These are phyloP conservation scores for Geotrichum restrictum DNA, from an alignment of 1,139 yeast genomes.

Conservation along the genomic window DNA sequence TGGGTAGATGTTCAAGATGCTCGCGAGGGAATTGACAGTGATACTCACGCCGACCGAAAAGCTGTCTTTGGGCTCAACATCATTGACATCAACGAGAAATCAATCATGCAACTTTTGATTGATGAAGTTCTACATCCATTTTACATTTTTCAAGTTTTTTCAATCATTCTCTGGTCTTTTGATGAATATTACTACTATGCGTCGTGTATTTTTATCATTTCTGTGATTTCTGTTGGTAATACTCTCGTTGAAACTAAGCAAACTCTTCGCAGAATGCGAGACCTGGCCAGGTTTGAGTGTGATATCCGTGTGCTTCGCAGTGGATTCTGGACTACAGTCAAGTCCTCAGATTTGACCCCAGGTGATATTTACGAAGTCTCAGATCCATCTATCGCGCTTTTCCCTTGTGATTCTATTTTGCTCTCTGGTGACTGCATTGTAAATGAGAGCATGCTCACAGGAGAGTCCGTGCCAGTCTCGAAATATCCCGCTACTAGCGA, in stretches of 20 bases:
- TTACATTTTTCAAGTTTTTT: slow-evolving; percentile 87
- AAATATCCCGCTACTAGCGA: slow-evolving; percentile 66
- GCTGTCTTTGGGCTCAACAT: slow-evolving; percentile 74
- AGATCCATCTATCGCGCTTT: slow-evolving; percentile 66
- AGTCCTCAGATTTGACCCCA: slow-evolving; percentile 82
- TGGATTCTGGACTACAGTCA: slow-evolving; percentile 85
- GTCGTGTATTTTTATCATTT: slow-evolving; percentile 80
- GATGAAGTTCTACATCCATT: slow-evolving; percentile 95
- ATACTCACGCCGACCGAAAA: slow-evolving; percentile 61
- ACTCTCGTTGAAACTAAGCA: slow-evolving; percentile 79
- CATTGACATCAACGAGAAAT: slow-evolving; percentile 72
- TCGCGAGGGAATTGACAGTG: slow-evolving; percentile 69
- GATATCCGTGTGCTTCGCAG: slow-evolving; percentile 88
- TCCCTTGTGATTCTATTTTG: slow-evolving; percentile 88
- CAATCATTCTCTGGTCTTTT: slow-evolving; percentile 83
- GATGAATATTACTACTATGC: slow-evolving; percentile 95
- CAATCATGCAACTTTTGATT: slow-evolving; percentile 58
- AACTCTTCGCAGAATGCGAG: slow-evolving; percentile 67
- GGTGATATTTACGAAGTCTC: slow-evolving; percentile 92
- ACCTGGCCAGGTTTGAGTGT: slow-evolving; percentile 70
- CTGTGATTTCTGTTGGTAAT: slow-evolving; percentile 71
- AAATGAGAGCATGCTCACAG: slow-evolving; percentile 93
- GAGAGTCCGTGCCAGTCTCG: slow-evolving; percentile 95
- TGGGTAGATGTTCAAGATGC: slow-evolving; percentile 64
- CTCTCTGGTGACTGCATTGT: slow-evolving; percentile 90